A percentile compares a stretch with the other conserved stretches of the same genome.
phyloP scores from a whole-genome alignment of 2,329 filamentous ascomycete species.

The Colletotrichum tropicale region DNA sequence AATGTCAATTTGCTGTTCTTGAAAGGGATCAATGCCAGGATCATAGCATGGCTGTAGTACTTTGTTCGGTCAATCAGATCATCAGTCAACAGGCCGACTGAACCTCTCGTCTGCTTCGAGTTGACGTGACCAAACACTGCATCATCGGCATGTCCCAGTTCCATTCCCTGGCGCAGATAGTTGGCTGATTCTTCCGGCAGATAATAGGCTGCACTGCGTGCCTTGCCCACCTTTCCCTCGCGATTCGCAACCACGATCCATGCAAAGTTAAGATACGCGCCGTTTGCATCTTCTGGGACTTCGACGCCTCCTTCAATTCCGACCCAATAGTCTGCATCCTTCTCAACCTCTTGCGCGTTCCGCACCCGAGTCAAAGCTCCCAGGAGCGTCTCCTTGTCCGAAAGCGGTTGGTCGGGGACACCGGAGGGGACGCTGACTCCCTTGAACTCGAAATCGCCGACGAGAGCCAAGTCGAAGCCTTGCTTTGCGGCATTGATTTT shows the following conservation, averaged over 20 bases:
- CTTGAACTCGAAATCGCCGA: constrained; percentile 25
- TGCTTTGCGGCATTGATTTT: constrained; percentile 40
- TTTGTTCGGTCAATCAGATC: constrained; percentile 37
- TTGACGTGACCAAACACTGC: constrained; percentile 38
- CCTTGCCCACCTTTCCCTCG: constrained; percentile 35
- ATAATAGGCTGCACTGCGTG: constrained; percentile 41
- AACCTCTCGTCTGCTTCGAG: constrained; percentile 42
- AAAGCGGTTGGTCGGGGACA: constrained; percentile 43
- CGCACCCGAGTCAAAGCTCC: constrained; percentile 41
- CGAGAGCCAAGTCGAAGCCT: constrained; percentile 31
- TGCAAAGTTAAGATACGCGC: constrained; percentile 39
- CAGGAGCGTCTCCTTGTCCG: constrained; percentile 39
- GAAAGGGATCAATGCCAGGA: constrained; percentile 45
- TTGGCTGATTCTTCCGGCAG: constrained; percentile 39
- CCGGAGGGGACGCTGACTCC: constrained; percentile 38
- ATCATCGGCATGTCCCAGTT: constrained; percentile 45
- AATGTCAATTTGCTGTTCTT: constrained; percentile 39
- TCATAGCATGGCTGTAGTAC: constrained; percentile 43
- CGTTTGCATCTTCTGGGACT: constrained; percentile 16
- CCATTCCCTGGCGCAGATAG: constrained; percentile 39
- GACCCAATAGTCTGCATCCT: constrained; percentile 42
- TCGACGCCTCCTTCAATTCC: constrained; percentile 47
- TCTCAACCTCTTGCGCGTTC: constrained; percentile 31
- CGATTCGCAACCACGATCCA: constrained; percentile 40
- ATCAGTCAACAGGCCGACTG: constrained; percentile 43